These are phyloP conservation scores for Xylariales sp. DNA, from an alignment of 2,329 filamentous ascomycete species.

Conservation along the genomic window DNA sequence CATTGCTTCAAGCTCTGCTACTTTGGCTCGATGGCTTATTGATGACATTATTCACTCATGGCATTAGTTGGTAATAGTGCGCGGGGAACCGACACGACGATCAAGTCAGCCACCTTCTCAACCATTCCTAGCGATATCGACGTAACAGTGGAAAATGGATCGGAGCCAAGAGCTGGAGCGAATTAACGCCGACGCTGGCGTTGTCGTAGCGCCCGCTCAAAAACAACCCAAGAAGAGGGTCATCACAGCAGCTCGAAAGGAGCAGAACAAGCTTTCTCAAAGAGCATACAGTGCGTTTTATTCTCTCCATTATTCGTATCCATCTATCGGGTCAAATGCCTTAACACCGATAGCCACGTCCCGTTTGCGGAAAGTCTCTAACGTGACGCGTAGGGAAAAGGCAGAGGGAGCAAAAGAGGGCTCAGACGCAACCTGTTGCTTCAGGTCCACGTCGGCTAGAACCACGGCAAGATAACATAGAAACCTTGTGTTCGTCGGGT, in stretches of 20 bases:
- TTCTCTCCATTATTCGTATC: not conserved
- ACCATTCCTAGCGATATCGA: not conserved
- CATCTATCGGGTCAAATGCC: too few species aligned
- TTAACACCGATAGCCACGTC: not conserved
- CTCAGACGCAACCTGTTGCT: constrained; percentile 5
- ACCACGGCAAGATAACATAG: constrained; percentile 31
- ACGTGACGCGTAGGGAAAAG: constrained; percentile 33
- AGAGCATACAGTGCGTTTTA: constrained; percentile 50
- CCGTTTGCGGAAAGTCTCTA: constrained; percentile 1
- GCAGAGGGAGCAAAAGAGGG: constrained; percentile 38
- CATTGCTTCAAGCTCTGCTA: not conserved
- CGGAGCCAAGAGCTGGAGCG: constrained; percentile 2
- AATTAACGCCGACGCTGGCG: not conserved
- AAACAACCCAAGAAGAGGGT: constrained; percentile 46
- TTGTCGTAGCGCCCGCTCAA: not conserved
- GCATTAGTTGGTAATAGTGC: not conserved
- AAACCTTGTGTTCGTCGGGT: not conserved
- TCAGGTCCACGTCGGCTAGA: constrained; percentile 18
- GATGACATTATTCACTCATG: not conserved
- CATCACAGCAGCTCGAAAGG: constrained; percentile 52
- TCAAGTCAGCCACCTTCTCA: constrained; percentile 4
- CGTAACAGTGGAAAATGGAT: constrained; percentile 17
- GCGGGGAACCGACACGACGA: not conserved
- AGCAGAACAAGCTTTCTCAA: constrained; percentile 54
- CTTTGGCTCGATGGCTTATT: constrained; percentile 26